Evolutionary conservation across 1,284 basidiomycete genomes (phyloP).

Genomic region (Peniophora sp.): DNA sequence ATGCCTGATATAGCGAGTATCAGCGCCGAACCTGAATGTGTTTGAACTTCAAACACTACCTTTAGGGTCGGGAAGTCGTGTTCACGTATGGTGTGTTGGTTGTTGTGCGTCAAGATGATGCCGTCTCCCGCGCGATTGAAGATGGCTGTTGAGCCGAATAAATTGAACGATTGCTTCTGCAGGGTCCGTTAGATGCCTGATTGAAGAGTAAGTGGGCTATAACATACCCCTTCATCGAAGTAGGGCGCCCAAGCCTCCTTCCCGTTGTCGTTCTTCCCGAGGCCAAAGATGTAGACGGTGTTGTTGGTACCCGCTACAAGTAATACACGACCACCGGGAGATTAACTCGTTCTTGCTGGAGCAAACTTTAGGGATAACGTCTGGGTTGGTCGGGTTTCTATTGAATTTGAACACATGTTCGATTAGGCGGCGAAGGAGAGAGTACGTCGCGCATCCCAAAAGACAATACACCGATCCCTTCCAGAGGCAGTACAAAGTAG

Average conservation of each 20-base stretch:
- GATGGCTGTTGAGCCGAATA: slow-evolving; percentile 51
- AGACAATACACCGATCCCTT: slow-evolving; percentile 63
- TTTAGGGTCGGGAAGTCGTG: slow-evolving; percentile 58
- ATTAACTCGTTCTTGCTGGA: slow-evolving; percentile 58
- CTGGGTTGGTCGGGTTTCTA: slow-evolving; percentile 64
- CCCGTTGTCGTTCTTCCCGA: slow-evolving; percentile 42
- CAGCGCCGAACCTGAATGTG: too few species aligned
- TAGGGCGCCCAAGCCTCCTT: slow-evolving; percentile 51
- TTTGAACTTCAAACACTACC: slow-evolving; percentile 20
- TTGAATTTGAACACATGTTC: neutral
- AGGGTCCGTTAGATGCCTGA: too few species aligned
- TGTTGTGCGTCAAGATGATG: slow-evolving; percentile 51
- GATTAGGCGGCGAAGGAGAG: slow-evolving; percentile 6
- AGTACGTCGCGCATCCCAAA: slow-evolving; percentile 79
- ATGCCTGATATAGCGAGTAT: too few species aligned
- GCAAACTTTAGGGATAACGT: slow-evolving; percentile 45
- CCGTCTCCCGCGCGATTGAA: slow-evolving; percentile 70
- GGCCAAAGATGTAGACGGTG: slow-evolving; percentile 49
- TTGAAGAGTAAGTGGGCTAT: too few species aligned
- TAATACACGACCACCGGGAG: slow-evolving; percentile 60
- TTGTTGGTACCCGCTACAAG: slow-evolving; percentile 54
- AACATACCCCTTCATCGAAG: too few species aligned
- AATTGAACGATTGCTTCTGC: too few species aligned
- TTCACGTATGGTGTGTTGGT: slow-evolving; percentile 57
- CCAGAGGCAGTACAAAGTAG: slow-evolving; percentile 71